Conservation (phyloP, 1,139 yeast genomes). For the Lodderomyces oxycetoniae region DNA sequence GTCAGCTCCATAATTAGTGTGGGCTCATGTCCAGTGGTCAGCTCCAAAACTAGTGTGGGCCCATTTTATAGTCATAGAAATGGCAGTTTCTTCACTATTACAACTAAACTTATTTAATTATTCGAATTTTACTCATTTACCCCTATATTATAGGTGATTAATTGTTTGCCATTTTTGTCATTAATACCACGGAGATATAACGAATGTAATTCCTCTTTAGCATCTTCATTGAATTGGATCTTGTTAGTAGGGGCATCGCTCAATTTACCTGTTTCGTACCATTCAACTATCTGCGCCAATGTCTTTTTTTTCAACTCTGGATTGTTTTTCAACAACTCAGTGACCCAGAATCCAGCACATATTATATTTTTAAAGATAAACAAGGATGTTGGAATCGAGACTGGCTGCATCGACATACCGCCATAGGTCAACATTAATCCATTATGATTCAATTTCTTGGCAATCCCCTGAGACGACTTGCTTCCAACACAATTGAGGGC, state of each 20-base stretch:
- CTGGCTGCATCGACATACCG: slow-evolving; percentile 96
- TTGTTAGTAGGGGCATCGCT: slow-evolving; percentile 57
- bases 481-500: slow-evolving; percentile 96
- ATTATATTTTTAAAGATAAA: slow-evolving; percentile 86
- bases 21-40: too few relatives aligned
- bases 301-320: slow-evolving; percentile 59
- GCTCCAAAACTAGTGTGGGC: too few relatives aligned
- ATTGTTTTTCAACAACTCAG: slow-evolving; percentile 64
- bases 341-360: slow-evolving; percentile 91
- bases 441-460: slow-evolving; percentile 66
- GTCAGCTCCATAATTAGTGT: too few relatives aligned
- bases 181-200: slow-evolving; percentile 42
- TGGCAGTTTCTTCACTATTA: too few relatives aligned
- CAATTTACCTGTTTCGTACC: slow-evolving; percentile 62
- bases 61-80: too few relatives aligned
- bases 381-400: slow-evolving; percentile 78
- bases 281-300: slow-evolving; percentile 54
- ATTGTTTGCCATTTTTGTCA: slow-evolving; percentile 41
- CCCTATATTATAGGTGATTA: slow-evolving; percentile 24
- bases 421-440: slow-evolving; percentile 89
- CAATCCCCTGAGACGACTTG: slow-evolving; percentile 69
- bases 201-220: slow-evolving; percentile 46
- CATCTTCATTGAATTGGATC: slow-evolving; percentile 44
- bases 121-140: too few relatives aligned
- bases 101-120: too few relatives aligned